phyloP scores from a whole-genome alignment of 352 stramenopile genomes.

The Phytopythium sindhum region DNA sequence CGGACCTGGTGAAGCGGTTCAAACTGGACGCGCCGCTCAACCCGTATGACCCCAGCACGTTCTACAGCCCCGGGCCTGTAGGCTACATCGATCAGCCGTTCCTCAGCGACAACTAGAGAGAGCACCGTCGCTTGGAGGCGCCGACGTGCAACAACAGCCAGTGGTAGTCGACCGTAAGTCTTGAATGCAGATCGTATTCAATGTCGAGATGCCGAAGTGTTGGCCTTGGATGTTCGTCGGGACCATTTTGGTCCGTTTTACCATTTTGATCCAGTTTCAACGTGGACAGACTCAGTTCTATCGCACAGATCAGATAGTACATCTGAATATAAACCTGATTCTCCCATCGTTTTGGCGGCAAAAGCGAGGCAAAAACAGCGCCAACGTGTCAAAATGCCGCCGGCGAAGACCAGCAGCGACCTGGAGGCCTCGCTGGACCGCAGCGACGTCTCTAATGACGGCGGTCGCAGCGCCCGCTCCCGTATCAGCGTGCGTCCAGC shows the following conservation, averaged over 20 bases:
- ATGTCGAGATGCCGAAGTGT: too few relatives aligned
- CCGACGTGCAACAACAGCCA: background rate
- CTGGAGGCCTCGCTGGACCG: background rate
- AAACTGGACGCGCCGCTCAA: constrained; percentile 26
- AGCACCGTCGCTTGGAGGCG: background rate
- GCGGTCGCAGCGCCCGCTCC: background rate
- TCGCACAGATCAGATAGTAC: background rate
- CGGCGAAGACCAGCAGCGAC: background rate
- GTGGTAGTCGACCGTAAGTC: too few relatives aligned
- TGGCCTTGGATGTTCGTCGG: too few relatives aligned
- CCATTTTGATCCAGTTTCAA: background rate
- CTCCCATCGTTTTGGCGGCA: background rate
- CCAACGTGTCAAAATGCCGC: background rate
- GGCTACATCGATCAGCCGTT: constrained; percentile 53
- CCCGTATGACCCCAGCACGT: constrained; percentile 34
- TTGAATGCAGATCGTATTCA: too few relatives aligned
- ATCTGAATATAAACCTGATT: background rate
- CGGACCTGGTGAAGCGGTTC: constrained; percentile 61
- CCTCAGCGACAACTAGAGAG: constrained; percentile 5
- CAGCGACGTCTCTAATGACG: background rate
- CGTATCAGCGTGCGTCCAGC: constrained; percentile 4
- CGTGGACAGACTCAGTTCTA: too few relatives aligned
- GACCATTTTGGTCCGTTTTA: too few relatives aligned
- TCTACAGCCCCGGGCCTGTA: constrained; percentile 29
- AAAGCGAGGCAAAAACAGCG: background rate